Evolutionary conservation across 2,329 filamentous ascomycete species (phyloP).

Genomic region (Dendrostoma leiphaemia): DNA sequence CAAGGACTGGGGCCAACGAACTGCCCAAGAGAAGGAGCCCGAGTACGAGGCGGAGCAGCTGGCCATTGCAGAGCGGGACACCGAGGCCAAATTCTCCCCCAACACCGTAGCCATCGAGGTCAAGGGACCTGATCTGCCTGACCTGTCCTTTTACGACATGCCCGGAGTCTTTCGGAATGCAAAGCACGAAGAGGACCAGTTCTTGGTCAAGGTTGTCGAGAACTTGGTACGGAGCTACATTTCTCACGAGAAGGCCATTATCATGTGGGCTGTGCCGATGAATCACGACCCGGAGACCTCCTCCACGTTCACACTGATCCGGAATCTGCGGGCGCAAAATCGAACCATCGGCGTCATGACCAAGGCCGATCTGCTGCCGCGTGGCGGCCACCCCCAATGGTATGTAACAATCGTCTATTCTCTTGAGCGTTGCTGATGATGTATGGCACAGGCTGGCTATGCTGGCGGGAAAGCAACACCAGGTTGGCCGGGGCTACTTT

Average conservation of each 20-base stretch:
- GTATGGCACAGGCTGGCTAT: not conserved
- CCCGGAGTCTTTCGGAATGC: conserved; percentile 78
- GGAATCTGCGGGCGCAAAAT: conserved; percentile 51
- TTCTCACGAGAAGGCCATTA: conserved; percentile 64
- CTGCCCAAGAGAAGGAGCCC: conserved; percentile 17
- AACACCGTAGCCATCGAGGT: conserved; percentile 80
- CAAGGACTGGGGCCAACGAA: conserved; percentile 29
- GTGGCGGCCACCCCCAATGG: conserved; percentile 56
- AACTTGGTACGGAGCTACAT: conserved; percentile 72
- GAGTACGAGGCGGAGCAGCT: conserved; percentile 21
- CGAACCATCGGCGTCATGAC: conserved; percentile 77
- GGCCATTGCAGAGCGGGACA: conserved; percentile 36
- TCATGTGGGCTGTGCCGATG: conserved; percentile 76
- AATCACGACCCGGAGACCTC: conserved; percentile 77
- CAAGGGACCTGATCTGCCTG: conserved; percentile 65
- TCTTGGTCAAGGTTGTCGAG: conserved; percentile 69
- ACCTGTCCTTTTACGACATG: conserved; percentile 80
- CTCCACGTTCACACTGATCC: conserved; percentile 64
- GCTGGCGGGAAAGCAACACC: conserved; percentile 59
- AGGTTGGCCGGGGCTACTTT: conserved; percentile 73
- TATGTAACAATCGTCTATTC: conserved; percentile 3
- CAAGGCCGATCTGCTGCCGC: conserved; percentile 72
- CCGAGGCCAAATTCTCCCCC: conserved; percentile 71
- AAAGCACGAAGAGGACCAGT: conserved; percentile 60
- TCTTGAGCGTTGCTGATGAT: not conserved